These are phyloP conservation scores for Maudiozyma humilis DNA, from an alignment of 1,139 yeast genomes.

Conservation along the genomic window DNA sequence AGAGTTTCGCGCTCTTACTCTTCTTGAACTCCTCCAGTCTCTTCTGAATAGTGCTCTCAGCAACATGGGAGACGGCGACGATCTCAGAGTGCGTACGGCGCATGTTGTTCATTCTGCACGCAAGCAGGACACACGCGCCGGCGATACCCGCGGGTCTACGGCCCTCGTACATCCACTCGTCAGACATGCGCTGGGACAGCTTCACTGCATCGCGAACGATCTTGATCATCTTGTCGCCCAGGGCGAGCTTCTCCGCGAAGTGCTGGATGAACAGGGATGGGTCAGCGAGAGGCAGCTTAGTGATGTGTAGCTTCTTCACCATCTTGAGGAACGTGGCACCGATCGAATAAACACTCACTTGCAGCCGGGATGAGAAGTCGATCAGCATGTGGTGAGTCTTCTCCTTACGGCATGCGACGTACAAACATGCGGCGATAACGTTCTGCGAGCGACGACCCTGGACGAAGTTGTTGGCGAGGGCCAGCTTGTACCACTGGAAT, in stretches of 20 bases:
- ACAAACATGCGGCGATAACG: constrained; percentile 89
- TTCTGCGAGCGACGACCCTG: constrained; percentile 93
- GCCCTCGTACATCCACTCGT: constrained; percentile 95
- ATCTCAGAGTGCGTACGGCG: constrained; percentile 88
- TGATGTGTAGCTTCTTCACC: constrained; percentile 72
- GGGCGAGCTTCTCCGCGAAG: constrained; percentile 79
- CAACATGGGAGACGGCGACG: constrained; percentile 91
- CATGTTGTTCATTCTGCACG: constrained; percentile 93
- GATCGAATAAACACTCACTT: constrained; percentile 83
- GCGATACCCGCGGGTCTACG: constrained; percentile 98
- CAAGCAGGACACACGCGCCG: constrained; percentile 87
- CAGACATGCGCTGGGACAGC: constrained; percentile 81
- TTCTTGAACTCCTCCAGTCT: constrained; percentile 79
- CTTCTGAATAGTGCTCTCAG: constrained; percentile 85
- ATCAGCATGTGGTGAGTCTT: constrained; percentile 90
- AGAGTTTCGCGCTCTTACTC: constrained; percentile 65
- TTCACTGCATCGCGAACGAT: constrained; percentile 82
- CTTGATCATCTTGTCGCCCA: constrained; percentile 60
- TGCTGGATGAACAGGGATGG: constrained; percentile 91
- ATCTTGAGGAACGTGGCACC: constrained; percentile 93
- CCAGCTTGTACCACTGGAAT: constrained; percentile 78
- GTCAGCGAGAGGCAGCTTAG: constrained; percentile 77
- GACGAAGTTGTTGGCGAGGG: constrained; percentile 79
- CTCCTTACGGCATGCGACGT: constrained; percentile 87
- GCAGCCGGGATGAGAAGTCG: constrained; percentile 84